Conservation (phyloP, 306 rosid genomes). For the Castanea sativa region DNA sequence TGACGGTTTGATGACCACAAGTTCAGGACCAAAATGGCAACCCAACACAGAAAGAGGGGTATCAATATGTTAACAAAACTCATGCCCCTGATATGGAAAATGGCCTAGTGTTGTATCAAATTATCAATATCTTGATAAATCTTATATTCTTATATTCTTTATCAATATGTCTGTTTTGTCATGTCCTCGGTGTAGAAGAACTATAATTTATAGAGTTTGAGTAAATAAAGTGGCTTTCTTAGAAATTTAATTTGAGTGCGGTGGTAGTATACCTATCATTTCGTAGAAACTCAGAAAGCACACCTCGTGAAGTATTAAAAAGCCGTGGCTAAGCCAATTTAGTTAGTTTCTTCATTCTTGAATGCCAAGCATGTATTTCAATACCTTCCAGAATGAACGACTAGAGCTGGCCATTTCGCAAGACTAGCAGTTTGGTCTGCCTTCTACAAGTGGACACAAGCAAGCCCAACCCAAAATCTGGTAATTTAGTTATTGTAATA, state of each 20-base stretch:
- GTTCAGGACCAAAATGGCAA: constrained; percentile 2
- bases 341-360: not conserved
- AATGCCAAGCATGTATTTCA: not conserved
- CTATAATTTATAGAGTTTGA: not conserved
- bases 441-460: not conserved
- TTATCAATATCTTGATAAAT: too few species aligned
- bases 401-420: too few species aligned
- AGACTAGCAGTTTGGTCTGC: not conserved
- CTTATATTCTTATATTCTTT: too few species aligned
- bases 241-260: constrained; percentile 18
- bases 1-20: constrained; percentile 7
- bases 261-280: not conserved
- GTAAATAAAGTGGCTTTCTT: constrained; percentile 18
- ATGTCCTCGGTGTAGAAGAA: not conserved
- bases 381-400: too few species aligned
- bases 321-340: not conserved
- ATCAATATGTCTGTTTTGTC: not conserved
- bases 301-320: not conserved
- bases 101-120: not conserved
- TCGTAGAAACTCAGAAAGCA: not conserved
- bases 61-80: constrained; percentile 13
- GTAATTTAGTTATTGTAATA: too few species aligned
- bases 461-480: not conserved
- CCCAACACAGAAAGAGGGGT: constrained; percentile 13
- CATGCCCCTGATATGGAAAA: constrained; percentile 11